These are phyloP conservation scores for Colletotrichum simmondsii DNA, from an alignment of 2,329 filamentous ascomycete species.

Conservation along the genomic window DNA sequence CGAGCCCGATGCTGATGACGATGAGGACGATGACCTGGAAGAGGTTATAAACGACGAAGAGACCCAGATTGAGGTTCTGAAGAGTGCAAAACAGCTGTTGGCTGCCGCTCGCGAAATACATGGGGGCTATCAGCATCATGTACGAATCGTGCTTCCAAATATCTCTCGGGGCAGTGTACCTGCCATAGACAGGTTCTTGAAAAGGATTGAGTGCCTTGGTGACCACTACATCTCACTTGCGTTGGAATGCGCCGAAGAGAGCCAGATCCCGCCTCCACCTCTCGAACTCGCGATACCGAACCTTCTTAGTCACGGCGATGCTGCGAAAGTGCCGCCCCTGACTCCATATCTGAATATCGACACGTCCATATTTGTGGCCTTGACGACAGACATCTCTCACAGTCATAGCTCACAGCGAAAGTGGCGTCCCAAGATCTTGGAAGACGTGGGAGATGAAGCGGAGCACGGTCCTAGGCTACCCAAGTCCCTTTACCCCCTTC, in stretches of 20 bases:
- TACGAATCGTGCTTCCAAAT: slow-evolving; percentile 48
- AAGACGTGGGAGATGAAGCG: slow-evolving; percentile 31
- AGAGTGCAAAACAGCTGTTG: slow-evolving; percentile 44
- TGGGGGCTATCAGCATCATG: slow-evolving; percentile 44
- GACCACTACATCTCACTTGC: slow-evolving; percentile 43
- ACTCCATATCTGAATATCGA: slow-evolving; percentile 51
- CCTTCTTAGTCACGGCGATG: slow-evolving; percentile 43
- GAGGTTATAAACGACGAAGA: slow-evolving; percentile 49
- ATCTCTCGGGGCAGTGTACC: slow-evolving; percentile 40
- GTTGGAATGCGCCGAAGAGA: slow-evolving; percentile 40
- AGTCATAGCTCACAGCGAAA: slow-evolving; percentile 42
- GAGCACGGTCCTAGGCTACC: slow-evolving; percentile 33
- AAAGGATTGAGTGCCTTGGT: slow-evolving; percentile 40
- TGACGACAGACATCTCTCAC: slow-evolving; percentile 53
- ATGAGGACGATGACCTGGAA: slow-evolving; percentile 41
- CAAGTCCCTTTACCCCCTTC: slow-evolving; percentile 45
- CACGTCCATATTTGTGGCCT: slow-evolving; percentile 51
- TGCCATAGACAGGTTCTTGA: slow-evolving; percentile 46
- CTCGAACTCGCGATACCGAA: slow-evolving; percentile 43
- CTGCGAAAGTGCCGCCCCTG: slow-evolving; percentile 37
- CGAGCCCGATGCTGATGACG: slow-evolving; percentile 35
- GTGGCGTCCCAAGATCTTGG: slow-evolving; percentile 42
- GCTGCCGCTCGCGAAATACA: slow-evolving; percentile 47
- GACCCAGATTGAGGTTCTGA: slow-evolving; percentile 38
- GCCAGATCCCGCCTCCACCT: slow-evolving; percentile 38